These are phyloP conservation scores for Aspergillus fischeri DNA, from an alignment of 2,329 filamentous ascomycete species.

Conservation along the genomic window DNA sequence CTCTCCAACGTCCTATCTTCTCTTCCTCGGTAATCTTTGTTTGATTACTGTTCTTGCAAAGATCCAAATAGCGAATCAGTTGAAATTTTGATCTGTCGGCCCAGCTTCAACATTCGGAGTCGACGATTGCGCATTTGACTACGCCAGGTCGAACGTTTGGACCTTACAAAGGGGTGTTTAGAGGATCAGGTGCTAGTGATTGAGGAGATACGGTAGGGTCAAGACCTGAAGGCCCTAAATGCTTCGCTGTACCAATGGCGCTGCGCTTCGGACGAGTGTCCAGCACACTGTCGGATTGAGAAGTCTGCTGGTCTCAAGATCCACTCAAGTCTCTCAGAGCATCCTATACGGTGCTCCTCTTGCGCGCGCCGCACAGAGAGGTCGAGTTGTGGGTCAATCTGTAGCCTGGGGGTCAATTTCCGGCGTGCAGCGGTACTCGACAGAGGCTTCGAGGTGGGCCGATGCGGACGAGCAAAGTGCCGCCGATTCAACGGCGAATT, in stretches of 20 bases:
- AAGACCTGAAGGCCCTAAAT: conserved; percentile 6
- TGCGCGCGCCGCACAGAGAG: background rate
- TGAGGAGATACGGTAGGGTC: background rate
- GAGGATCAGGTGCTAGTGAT: background rate
- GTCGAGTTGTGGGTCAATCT: background rate
- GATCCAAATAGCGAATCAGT: background rate
- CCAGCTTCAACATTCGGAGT: background rate
- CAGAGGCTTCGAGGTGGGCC: background rate
- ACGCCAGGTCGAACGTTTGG: background rate
- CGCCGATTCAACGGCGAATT: background rate
- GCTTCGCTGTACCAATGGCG: conserved; percentile 19
- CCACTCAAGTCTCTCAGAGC: background rate
- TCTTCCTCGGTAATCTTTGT: background rate
- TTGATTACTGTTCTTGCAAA: background rate
- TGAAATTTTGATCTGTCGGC: background rate
- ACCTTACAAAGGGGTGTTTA: background rate
- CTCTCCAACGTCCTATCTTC: background rate
- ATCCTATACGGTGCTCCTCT: background rate
- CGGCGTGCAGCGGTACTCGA: background rate
- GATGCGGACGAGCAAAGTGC: background rate
- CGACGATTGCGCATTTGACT: background rate
- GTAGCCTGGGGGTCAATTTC: background rate
- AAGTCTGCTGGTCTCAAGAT: background rate
- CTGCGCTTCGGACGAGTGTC: conserved; percentile 14
- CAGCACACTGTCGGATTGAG: conserved; percentile 10